Evolutionary conservation across 1,139 yeast genomes (phyloP).

Genomic region (Saccharomycopsis crataegensis): DNA sequence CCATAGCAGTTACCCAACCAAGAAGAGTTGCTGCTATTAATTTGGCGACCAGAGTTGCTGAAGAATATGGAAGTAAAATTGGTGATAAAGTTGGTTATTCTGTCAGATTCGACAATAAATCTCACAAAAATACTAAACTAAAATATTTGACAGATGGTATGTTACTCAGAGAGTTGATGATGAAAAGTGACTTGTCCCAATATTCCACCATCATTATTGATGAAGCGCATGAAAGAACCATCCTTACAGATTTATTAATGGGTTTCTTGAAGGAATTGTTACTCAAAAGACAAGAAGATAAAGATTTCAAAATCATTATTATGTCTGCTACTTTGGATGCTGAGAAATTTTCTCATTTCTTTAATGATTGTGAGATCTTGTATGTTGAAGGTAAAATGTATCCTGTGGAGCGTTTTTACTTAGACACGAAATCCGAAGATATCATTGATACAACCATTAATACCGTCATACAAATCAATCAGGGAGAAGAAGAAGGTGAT

Average conservation of each 20-base stretch:
- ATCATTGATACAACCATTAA: conserved; percentile 74
- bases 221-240: conserved; percentile 97
- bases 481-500: conserved; percentile 79
- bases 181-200: conserved; percentile 53
- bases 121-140: conserved; percentile 49
- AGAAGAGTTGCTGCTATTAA: conserved; percentile 97
- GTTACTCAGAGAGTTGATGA: conserved; percentile 85
- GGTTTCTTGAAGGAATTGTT: conserved; percentile 76
- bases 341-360: conserved; percentile 74
- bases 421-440: conserved; percentile 61
- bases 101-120: conserved; percentile 69
- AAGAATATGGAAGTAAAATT: conserved; percentile 68
- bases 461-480: conserved; percentile 70
- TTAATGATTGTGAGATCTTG: conserved; percentile 68
- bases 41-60: conserved; percentile 86
- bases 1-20: conserved; percentile 92
- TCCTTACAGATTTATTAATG: conserved; percentile 79
- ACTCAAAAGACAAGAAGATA: conserved; percentile 36
- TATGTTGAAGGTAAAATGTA: conserved; percentile 86
- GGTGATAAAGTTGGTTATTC: conserved; percentile 92
- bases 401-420: conserved; percentile 69
- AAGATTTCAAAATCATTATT: conserved; percentile 42
- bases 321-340: conserved; percentile 98
- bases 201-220: conserved; percentile 82
- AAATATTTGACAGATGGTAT: conserved; percentile 96